Percentiles rank a stretch among this genome's conserved stretches.
These are phyloP conservation scores for Euphorbia schlechtendalii DNA, from an alignment of 441 rosid genomes.

Conservation along the genomic window DNA sequence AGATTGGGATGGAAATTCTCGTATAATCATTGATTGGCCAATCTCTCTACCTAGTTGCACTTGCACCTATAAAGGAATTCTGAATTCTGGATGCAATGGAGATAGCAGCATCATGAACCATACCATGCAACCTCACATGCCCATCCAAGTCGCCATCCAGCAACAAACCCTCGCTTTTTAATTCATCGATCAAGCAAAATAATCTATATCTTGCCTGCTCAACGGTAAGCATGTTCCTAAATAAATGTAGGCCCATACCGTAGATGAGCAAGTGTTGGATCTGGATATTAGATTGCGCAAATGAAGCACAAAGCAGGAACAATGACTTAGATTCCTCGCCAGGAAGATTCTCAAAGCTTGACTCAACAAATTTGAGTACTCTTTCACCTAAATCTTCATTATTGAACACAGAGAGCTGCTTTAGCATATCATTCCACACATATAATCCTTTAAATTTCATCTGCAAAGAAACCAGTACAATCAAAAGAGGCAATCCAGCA, in stretches of 20 bases:
- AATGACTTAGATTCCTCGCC: neutral
- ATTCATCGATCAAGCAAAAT: neutral
- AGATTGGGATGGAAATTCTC: no score
- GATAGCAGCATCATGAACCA: no score
- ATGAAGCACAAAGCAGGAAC: no score
- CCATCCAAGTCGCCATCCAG: neutral
- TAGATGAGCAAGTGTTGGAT: neutral
- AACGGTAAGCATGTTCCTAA: neutral
- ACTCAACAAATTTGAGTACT: neutral
- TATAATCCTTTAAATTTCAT: neutral
- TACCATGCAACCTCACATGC: neutral
- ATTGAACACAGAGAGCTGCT: neutral
- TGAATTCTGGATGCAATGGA: neutral
- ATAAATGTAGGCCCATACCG: conserved; percentile 16
- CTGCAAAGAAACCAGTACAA: no score
- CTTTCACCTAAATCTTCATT: neutral
- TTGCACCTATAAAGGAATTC: neutral
- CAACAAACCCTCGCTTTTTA: neutral
- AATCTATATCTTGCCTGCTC: neutral
- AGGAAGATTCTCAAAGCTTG: neutral
- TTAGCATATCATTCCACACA: neutral
- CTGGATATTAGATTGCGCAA: neutral
- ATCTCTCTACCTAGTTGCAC: neutral
- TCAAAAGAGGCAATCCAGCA: conserved; percentile 7
- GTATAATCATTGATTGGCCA: neutral